Conservation (phyloP, 768 basidiomycete genomes). For the Lactifluus subvellereus region DNA sequence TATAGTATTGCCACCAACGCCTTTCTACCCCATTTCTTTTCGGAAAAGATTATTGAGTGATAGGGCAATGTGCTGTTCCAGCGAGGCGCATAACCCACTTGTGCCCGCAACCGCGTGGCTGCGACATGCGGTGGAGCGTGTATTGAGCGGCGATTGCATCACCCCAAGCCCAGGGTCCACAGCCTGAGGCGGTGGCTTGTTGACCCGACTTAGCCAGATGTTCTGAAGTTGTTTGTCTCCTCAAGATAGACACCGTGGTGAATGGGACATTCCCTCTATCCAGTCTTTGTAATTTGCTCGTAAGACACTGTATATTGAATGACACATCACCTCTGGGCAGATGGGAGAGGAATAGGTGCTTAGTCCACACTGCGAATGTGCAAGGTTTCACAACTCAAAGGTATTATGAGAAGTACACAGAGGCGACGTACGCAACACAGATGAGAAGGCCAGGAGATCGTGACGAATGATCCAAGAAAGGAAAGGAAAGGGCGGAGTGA, state of each 20-base stretch:
- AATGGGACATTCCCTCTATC: background rate
- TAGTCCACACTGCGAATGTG: background rate
- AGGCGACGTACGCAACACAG: background rate
- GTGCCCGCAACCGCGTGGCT: background rate
- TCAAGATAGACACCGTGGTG: background rate
- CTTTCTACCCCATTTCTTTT: background rate
- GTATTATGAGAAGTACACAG: slow-evolving; percentile 8
- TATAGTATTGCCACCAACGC: background rate
- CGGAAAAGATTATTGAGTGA: background rate
- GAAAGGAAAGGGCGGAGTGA: background rate
- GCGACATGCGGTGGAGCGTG: background rate
- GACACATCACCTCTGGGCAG: background rate
- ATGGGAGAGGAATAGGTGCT: background rate
- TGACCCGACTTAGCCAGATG: background rate
- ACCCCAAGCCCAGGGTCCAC: background rate
- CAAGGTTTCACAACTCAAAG: slow-evolving; percentile 1
- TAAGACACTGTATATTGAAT: background rate
- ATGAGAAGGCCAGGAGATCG: background rate
- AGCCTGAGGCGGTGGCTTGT: background rate
- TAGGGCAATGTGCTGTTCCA: background rate
- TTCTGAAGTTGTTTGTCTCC: background rate
- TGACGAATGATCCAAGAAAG: background rate
- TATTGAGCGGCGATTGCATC: background rate
- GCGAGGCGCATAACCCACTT: background rate
- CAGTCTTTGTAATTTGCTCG: background rate